Percentiles rank a stretch among this genome's conserved stretches.
Evolutionary conservation across 148 eudicot species (phyloP).

Genomic region (Rhododendron simsii): DNA sequence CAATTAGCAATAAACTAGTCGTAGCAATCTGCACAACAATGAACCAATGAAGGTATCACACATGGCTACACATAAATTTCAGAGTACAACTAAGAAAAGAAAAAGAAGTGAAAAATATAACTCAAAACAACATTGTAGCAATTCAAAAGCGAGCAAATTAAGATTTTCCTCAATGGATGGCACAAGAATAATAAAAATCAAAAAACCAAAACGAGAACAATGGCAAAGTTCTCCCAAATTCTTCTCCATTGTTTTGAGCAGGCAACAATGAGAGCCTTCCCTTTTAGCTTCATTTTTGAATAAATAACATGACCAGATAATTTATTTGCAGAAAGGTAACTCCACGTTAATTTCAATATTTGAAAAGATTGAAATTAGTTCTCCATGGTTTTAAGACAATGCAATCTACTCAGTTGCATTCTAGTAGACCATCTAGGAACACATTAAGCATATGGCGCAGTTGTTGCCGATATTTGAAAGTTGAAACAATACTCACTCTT

Average conservation of each 20-base stretch:
- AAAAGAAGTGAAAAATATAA: neutral
- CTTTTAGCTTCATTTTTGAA: neutral
- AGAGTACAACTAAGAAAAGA: neutral
- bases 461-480: neutral
- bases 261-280: neutral
- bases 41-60: neutral
- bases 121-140: neutral
- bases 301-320: neutral
- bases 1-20: neutral
- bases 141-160: neutral
- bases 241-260: neutral
- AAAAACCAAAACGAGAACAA: neutral
- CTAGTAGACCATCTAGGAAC: neutral
- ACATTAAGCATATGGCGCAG: conserved; percentile 2
- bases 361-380: neutral
- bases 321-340: neutral
- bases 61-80: neutral
- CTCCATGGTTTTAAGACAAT: neutral
- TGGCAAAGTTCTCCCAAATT: neutral
- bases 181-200: neutral
- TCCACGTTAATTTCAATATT: neutral
- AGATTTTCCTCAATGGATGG: neutral
- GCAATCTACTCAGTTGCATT: neutral
- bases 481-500: conserved; percentile 43
- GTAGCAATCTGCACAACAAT: neutral